Conservation (phyloP, 371 early-diverging fungal genomes). For the Mortierella sp. region DNA sequence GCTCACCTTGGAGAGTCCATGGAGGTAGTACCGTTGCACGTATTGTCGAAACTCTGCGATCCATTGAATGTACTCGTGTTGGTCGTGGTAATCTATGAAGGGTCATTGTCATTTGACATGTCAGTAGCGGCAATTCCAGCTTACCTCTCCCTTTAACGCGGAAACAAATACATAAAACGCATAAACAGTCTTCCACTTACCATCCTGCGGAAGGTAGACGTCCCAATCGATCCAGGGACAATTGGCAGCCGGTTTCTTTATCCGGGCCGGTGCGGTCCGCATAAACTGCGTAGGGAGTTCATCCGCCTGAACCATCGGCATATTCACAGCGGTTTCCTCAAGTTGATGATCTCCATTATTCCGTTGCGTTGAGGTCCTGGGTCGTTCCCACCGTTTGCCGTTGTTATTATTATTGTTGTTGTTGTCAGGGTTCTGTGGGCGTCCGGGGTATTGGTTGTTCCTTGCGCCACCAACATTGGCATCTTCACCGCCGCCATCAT, state of each 20-base stretch:
- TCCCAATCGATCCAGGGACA: conserved; percentile 56
- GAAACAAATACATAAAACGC: not conserved
- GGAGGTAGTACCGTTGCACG: conserved; percentile 21
- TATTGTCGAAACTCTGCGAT: conserved; percentile 39
- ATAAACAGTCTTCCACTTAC: not conserved
- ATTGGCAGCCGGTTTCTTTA: conserved; percentile 4
- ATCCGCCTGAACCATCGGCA: conserved; percentile 42
- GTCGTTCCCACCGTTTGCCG: conserved; percentile 42
- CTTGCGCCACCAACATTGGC: conserved; percentile 24
- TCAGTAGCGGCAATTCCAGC: not conserved
- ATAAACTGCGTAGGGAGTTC: conserved; percentile 34
- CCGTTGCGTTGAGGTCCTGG: conserved; percentile 28
- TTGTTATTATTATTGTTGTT: conserved; percentile 6
- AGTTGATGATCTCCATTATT: not conserved
- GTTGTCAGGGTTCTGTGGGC: conserved; percentile 29
- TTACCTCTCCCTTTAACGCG: not conserved
- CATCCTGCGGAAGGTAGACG: conserved; percentile 39
- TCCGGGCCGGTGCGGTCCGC: conserved; percentile 7
- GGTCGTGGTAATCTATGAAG: conserved; percentile 29
- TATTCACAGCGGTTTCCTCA: conserved; percentile 18
- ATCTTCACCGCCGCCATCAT: not conserved
- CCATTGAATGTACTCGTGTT: conserved; percentile 36
- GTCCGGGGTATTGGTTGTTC: conserved; percentile 50
- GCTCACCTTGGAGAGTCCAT: conserved; percentile 27
- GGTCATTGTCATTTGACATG: not conserved